Percentiles rank a stretch among this genome's conserved stretches.
phyloP scores from a whole-genome alignment of 768 basidiomycete genomes.

The Mycena vitilis region DNA sequence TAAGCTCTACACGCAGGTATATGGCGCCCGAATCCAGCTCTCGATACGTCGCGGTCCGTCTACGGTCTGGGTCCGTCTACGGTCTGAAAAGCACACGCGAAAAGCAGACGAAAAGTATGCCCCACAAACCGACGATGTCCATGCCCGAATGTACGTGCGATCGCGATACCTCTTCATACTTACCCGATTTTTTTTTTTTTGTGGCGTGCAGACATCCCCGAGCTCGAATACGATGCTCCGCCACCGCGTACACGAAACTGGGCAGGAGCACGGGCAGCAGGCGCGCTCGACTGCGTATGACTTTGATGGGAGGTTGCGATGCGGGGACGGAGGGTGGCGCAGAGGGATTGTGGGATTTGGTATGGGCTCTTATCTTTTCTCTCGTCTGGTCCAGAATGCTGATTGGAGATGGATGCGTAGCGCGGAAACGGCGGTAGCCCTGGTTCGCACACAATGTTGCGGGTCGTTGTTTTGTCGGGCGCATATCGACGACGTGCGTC shows the following conservation, averaged over 20 bases:
- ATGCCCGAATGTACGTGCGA: no score
- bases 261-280: constrained; percentile 7
- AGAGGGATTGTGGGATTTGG: constrained; percentile 34
- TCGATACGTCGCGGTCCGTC: no score
- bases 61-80: no score
- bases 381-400: neutral
- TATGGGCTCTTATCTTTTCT: neutral
- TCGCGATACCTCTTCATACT: neutral
- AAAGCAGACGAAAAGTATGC: no score
- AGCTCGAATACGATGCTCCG: constrained; percentile 25
- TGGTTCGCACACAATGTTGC: constrained; percentile 27
- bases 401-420: neutral
- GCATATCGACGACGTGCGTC: constrained; percentile 33
- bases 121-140: no score
- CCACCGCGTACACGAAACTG: constrained; percentile 8
- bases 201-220: constrained; percentile 18
- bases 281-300: constrained; percentile 26
- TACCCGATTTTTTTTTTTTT: neutral
- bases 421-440: constrained; percentile 11
- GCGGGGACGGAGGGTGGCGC: constrained; percentile 11
- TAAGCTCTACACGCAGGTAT: no score
- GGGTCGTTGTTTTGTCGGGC: constrained; percentile 28
- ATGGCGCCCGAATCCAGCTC: no score
- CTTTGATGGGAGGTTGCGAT: constrained; percentile 22
- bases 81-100: no score